Percentiles rank a stretch among this genome's conserved stretches.
These are phyloP conservation scores for Hygrophorus pudorinus DNA, from an alignment of 768 basidiomycete genomes.

Conservation along the genomic window DNA sequence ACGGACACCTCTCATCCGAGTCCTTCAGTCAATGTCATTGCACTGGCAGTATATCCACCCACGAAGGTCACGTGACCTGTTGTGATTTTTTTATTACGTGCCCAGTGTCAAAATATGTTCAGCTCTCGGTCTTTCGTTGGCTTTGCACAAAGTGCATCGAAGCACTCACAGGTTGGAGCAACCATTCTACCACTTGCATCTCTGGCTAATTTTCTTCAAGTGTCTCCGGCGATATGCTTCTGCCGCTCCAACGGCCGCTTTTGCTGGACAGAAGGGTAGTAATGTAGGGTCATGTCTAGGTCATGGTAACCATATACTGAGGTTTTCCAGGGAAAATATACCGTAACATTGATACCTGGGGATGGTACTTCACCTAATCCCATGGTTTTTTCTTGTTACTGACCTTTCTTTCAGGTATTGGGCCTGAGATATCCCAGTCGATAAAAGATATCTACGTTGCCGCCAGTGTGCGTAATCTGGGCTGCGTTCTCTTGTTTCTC, in stretches of 20 bases:
- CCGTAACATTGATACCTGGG: slow-evolving; percentile 92
- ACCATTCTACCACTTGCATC: slow-evolving; percentile 1
- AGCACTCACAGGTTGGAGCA: slow-evolving; percentile 35
- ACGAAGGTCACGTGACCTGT: not conserved
- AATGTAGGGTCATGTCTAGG: slow-evolving; percentile 47
- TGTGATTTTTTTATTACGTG: not conserved
- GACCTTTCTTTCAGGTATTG: slow-evolving; percentile 61
- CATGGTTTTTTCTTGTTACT: slow-evolving; percentile 6
- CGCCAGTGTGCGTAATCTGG: slow-evolving; percentile 50
- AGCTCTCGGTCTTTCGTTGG: slow-evolving; percentile 45
- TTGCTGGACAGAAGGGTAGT: slow-evolving; percentile 81
- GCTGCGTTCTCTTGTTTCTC: not conserved
- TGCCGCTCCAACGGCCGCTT: slow-evolving; percentile 78
- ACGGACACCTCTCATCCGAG: no score
- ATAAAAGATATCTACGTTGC: slow-evolving; percentile 89
- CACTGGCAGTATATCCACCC: no score
- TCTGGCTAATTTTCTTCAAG: slow-evolving; percentile 23
- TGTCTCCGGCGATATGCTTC: slow-evolving; percentile 57
- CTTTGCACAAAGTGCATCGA: slow-evolving; percentile 43
- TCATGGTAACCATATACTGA: not conserved
- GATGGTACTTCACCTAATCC: slow-evolving; percentile 53
- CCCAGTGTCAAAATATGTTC: slow-evolving; percentile 38
- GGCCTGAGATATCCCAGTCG: slow-evolving; percentile 95
- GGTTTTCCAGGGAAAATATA: slow-evolving; percentile 79
- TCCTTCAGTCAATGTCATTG: no score